Evolutionary conservation across 2,329 filamentous ascomycete genomes (phyloP), one percentile per base, ranked within the genome.

Genomic region (Knufia petricola): DNA sequence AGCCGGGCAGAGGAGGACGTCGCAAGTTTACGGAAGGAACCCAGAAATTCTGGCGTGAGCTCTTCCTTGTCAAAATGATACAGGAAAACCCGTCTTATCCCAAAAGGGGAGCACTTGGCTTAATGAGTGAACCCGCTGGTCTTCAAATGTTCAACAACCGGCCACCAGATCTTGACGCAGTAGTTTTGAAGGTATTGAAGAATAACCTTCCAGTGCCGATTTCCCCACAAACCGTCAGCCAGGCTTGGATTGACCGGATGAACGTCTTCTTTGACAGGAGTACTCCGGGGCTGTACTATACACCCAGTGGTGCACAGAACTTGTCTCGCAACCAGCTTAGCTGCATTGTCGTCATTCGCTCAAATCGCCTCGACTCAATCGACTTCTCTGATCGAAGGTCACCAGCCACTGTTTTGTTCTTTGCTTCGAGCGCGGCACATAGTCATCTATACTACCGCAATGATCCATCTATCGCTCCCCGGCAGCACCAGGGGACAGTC

Each of bases 231-330:
- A 54, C 58, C 34, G 55, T 59, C 48, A 48, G 39, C 36, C 48
- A 56, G 19, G 46, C 46, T 21, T 60, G 58, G 58, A 46, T 60
- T 17, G 34, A 39, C 24, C 48, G 48, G 15, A 60, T 53, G 44
- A 52, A 23, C 38, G 13, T 13, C 7, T 42, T 59, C 15, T 46
- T 59, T 15, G 21, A 53, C 15, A 53, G 57, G 8, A 23, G 26
- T 10, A 52, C 49, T 2, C 59, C 65, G 10, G 69, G 69, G 8
- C 59, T 70, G 9, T 70, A 69, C 50, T 49, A 70, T 20, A 69
- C 69, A 9, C 59, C 65, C 6, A 34, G 19, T 38, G 56, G 57
- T 10, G 42, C 38, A 19, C 26, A 9, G 30, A 42, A 37, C 12
- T 28, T 44, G 15, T 26, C 26, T 32, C 23, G 28, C 7, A n/a